Evolutionary conservation across 331 rosid genomes (phyloP), one percentile per base, ranked within the genome.

Genomic region (Malus hybrid): DNA sequence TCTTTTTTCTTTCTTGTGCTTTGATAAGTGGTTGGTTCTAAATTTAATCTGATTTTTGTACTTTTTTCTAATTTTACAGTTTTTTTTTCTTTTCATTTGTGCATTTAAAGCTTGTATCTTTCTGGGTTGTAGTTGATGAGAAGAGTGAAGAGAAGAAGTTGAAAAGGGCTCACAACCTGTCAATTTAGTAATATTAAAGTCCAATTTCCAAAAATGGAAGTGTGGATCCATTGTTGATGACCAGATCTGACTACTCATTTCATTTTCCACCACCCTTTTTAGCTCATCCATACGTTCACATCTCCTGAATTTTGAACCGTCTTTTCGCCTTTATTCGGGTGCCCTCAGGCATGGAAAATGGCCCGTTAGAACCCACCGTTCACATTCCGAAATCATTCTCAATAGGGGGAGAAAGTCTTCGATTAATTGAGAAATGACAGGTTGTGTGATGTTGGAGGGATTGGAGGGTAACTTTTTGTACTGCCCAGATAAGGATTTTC

Each of bases 171-270:
- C 29, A 72, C 80, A 57, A 39, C 79, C 70, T 81, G 76, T 83
- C 34, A 63, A 24, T 76, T 60, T 73, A 70, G 44, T 65, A 73
- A 80, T 59, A 28, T 28, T 81, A 55, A 31, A 70, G 83, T 63
- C 62, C 57, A 69, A 57, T 81, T 81, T 89, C 81, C 78, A 52
- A 66, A 42, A 73, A 76, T 84, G 86, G 88, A 83, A 79, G 85
- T 79, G 77, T 56, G 85, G 89, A 85, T 93, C 86, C 84, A 7
- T 69, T 77, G 83, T 81, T 85, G 90, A 81, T 91, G 96, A 85
- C 92, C 91, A 86, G 96, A 93, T 93, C 97, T 93, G 93, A 85
- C 73, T 82, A 70, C 46, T 75, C 81, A 71, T 81, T 87, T 87
- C 81, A 50, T 74, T 83, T 82, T 82, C 89, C 89, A 73, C 71